Conservation (phyloP, 768 basidiomycete species). For the Tylopilus rubrobrunneus region DNA sequence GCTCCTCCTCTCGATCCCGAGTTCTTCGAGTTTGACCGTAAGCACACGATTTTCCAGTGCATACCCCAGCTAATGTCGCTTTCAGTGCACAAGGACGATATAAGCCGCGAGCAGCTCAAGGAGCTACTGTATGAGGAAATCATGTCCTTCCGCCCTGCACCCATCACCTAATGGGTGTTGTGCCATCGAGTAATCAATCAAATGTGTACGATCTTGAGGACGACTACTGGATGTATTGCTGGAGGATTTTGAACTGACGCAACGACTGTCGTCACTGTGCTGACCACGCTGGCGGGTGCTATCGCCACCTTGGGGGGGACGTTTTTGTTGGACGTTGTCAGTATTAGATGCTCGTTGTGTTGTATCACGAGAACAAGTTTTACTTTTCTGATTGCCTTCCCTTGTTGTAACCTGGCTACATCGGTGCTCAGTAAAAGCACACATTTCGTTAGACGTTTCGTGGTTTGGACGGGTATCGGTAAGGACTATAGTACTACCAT, state of each 20-base stretch:
- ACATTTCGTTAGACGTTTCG: neutral
- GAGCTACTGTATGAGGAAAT: conserved; percentile 93
- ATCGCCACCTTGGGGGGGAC: neutral
- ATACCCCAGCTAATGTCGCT: neutral
- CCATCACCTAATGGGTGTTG: conserved; percentile 36
- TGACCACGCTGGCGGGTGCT: neutral
- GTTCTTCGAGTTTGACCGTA: conserved; percentile 97
- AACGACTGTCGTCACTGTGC: neutral
- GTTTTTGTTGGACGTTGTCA: neutral
- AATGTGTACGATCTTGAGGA: conserved; percentile 1
- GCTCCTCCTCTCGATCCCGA: conserved; percentile 93
- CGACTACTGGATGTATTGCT: conserved; percentile 3
- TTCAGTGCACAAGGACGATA: conserved; percentile 90
- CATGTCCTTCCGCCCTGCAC: conserved; percentile 75
- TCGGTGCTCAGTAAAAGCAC: conserved; percentile 3
- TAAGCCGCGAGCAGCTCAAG: conserved; percentile 93
- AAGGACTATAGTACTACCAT: too few species aligned
- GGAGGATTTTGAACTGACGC: neutral
- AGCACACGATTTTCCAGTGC: conserved; percentile 27
- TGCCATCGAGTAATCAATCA: neutral
- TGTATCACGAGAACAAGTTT: neutral
- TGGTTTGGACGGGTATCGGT: too few species aligned
- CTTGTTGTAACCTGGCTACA: conserved; percentile 8
- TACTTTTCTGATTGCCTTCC: neutral
- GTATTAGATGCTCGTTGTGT: neutral